Percentiles rank a stretch among this genome's conserved stretches.
Evolutionary conservation across 768 basidiomycete species (phyloP).

Genomic region (Lactarius quietus): DNA sequence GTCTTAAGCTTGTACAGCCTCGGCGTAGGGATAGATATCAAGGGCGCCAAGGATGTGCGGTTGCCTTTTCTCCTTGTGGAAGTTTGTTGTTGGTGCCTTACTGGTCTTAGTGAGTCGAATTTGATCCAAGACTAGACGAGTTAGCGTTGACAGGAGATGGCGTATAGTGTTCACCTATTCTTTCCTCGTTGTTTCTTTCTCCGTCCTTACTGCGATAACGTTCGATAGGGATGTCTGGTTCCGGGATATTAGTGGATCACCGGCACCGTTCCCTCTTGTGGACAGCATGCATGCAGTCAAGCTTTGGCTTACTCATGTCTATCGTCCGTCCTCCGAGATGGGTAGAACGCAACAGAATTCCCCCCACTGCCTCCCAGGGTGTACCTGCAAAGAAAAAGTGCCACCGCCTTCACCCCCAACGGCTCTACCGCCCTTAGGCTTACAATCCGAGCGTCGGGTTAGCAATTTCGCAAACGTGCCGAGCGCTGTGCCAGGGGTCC

Average conservation of each 20-base stretch:
- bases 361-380: constrained; percentile 23
- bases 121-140: neutral
- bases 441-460: neutral
- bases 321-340: neutral
- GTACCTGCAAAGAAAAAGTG: constrained; percentile 23
- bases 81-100: constrained; percentile 23
- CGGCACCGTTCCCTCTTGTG: constrained; percentile 24
- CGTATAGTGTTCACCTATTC: constrained; percentile 19
- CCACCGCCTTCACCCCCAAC: constrained; percentile 20
- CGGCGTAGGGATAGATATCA: constrained; percentile 9
- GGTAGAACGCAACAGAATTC: neutral
- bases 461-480: neutral
- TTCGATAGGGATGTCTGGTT: constrained; percentile 28
- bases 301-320: constrained; percentile 9
- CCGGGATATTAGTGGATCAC: constrained; percentile 25
- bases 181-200: constrained; percentile 6
- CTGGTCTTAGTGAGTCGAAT: constrained; percentile 18
- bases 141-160: neutral
- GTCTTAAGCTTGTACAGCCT: constrained; percentile 23
- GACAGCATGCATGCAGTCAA: constrained; percentile 10
- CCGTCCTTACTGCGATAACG: constrained; percentile 20
- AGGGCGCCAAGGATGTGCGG: neutral
- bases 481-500: constrained; percentile 23
- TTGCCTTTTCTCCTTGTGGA: constrained; percentile 18
- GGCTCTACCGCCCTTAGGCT: constrained; percentile 21